Conservation (phyloP, 2,329 filamentous ascomycete genomes). For the Hypocrella siamensis region DNA sequence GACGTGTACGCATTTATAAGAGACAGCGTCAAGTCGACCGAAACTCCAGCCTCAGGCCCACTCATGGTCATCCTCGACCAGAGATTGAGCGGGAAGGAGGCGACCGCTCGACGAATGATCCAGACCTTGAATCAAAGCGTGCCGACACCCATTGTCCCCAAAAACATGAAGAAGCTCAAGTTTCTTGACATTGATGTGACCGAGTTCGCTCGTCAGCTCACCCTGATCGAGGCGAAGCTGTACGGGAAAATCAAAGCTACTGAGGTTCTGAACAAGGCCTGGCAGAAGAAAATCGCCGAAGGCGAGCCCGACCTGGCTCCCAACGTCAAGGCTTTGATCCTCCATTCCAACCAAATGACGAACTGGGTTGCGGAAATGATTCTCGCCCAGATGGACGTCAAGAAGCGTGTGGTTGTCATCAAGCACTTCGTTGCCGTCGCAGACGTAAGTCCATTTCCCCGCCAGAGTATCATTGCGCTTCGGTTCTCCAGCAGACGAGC, state of each 20-base stretch:
- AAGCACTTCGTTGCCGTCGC: slow-evolving; percentile 96
- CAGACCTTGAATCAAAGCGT: slow-evolving; percentile 72
- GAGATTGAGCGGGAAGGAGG: slow-evolving; percentile 74
- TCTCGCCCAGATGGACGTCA: slow-evolving; percentile 81
- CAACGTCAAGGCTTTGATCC: slow-evolving; percentile 89
- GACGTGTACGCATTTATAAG: slow-evolving; percentile 83
- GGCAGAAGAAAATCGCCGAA: slow-evolving; percentile 86
- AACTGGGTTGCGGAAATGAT: slow-evolving; percentile 99
- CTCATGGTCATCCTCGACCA: slow-evolving; percentile 82
- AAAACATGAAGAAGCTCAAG: slow-evolving; percentile 99
- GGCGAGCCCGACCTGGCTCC: slow-evolving; percentile 73
- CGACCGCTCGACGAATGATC: slow-evolving; percentile 70
- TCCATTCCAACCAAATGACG: slow-evolving; percentile 96
- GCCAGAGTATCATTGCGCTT: neutral
- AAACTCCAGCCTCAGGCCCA: slow-evolving; percentile 75
- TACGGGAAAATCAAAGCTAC: slow-evolving; percentile 94
- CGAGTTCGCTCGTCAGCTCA: slow-evolving; percentile 94
- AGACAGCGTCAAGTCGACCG: slow-evolving; percentile 82
- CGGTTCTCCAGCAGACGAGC: neutral
- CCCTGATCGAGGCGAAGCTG: slow-evolving; percentile 86
- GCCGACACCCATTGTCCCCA: slow-evolving; percentile 80
- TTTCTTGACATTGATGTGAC: slow-evolving; percentile 93
- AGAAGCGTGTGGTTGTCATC: slow-evolving; percentile 91
- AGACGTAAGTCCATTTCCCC: slow-evolving; percentile 50
- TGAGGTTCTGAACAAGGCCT: slow-evolving; percentile 95